These are phyloP conservation scores for Sphenostylis stenocarpa DNA, from an alignment of 306 rosid genomes.

Conservation along the genomic window DNA sequence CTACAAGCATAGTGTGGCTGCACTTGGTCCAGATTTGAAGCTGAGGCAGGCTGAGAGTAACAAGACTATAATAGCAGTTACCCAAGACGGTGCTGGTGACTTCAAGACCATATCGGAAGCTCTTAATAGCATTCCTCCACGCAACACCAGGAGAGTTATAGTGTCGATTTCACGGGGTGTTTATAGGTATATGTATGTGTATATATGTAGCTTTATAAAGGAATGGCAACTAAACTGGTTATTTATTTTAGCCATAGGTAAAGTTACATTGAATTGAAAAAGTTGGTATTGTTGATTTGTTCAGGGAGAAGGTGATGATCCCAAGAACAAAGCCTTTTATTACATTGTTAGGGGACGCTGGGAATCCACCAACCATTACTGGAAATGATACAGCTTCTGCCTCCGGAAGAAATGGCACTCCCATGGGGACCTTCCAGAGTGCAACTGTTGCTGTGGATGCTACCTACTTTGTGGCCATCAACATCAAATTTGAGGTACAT, in stretches of 20 bases:
- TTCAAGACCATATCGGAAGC: constrained; percentile 64
- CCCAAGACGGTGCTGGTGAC: constrained; percentile 50
- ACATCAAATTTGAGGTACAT: constrained; percentile 72
- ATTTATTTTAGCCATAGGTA: neutral
- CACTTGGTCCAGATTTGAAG: constrained; percentile 34
- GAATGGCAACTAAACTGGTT: neutral
- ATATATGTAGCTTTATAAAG: neutral
- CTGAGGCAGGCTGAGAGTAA: constrained; percentile 54
- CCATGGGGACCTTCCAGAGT: constrained; percentile 57
- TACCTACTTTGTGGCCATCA: constrained; percentile 61
- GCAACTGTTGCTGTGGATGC: constrained; percentile 74
- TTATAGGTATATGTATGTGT: constrained; percentile 44
- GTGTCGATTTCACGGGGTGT: constrained; percentile 53
- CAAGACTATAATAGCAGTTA: constrained; percentile 44
- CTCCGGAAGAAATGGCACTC: constrained; percentile 40
- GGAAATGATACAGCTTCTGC: constrained; percentile 66
- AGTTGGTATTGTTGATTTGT: neutral
- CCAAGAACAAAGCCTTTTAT: constrained; percentile 51
- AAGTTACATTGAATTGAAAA: neutral
- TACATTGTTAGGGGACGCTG: constrained; percentile 55
- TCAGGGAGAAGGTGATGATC: constrained; percentile 62
- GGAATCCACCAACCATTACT: constrained; percentile 53
- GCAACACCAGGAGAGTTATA: constrained; percentile 51
- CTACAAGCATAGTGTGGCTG: neutral
- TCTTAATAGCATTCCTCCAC: constrained; percentile 48